Evolutionary conservation across 352 stramenopile genomes (phyloP).

Genomic region (Pythium dissimile): DNA sequence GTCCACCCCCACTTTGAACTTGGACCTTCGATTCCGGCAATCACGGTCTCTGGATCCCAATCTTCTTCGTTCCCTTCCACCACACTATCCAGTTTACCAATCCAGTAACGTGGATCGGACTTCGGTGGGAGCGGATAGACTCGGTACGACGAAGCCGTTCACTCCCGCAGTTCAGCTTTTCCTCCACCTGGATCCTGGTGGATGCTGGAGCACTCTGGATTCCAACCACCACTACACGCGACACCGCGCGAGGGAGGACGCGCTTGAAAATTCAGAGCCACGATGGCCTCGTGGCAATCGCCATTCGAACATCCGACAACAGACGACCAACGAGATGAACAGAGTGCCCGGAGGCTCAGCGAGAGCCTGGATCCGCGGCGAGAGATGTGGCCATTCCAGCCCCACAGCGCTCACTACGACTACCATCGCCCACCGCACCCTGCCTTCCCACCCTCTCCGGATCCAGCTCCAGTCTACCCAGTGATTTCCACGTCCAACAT

Average conservation of each 20-base stretch:
- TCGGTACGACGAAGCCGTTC: not conserved
- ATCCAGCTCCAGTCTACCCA: not conserved
- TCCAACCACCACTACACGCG: not conserved
- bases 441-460: not conserved
- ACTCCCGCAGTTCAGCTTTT: not conserved
- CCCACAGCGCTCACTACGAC: not conserved
- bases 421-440: not conserved
- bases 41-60: not conserved
- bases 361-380: not conserved
- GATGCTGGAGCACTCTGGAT: not conserved
- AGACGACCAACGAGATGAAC: not conserved
- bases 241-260: too few species aligned
- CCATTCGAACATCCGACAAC: not conserved
- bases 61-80: not conserved
- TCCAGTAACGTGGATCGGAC: not conserved
- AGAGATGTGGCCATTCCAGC: not conserved
- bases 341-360: not conserved
- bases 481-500: not conserved
- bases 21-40: not conserved
- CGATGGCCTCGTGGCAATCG: conserved; percentile 9
- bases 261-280: too few species aligned
- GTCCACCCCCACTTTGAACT: not conserved
- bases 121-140: not conserved
- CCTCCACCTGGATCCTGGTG: too few species aligned
- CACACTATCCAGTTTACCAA: not conserved